Evolutionary conservation across 1,284 basidiomycete species (phyloP), one percentile per base, ranked within the genome.

Genomic region (Taiwanofungus camphoratus): DNA sequence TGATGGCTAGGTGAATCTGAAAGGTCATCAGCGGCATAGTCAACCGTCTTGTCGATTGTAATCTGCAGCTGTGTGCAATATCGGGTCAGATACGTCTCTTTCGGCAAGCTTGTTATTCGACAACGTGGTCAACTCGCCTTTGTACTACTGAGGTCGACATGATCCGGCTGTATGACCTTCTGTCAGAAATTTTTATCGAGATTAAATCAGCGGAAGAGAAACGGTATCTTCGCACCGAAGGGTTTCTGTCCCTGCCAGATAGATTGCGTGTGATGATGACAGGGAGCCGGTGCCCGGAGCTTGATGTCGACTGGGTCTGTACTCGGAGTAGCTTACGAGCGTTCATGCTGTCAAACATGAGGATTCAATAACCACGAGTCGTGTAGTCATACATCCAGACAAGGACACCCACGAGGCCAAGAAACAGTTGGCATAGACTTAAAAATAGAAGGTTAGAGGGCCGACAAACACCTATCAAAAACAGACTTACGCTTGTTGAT

Each of bases 41-140:
- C 55, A 16, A 57, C 45, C 13, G 58, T 57, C 49, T 58, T 53
- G 50, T 60, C 54, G 23, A 60, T 55, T 24, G 51, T 58, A 44
- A 60, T 57, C 48, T 60, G 52, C 44, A 56, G 43, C 57, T 55
- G 26, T 33, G n/a, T n/a, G n/a, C n/a, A n/a, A n/a, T n/a, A n/a
- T n/a, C n/a, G n/a, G n/a, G n/a, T n/a, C n/a, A n/a, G n/a, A n/a
- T n/a, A n/a, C n/a, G n/a, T n/a, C n/a, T n/a, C n/a, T n/a, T n/a
- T n/a, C n/a, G n/a, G n/a, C n/a, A n/a, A n/a, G n/a, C n/a, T n/a
- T n/a, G n/a, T 11, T 9, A 32, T 19, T 7, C 5, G 34, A 9
- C 34, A 20, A 15, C 18, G 18, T 4, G 23, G n/a, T 23, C 29
- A 31, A 46, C 45, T 36, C 35, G 51, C 47, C 35, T 48, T 46